Conservation (phyloP, 1,284 basidiomycete species). For the Rhizoctonia solani region DNA sequence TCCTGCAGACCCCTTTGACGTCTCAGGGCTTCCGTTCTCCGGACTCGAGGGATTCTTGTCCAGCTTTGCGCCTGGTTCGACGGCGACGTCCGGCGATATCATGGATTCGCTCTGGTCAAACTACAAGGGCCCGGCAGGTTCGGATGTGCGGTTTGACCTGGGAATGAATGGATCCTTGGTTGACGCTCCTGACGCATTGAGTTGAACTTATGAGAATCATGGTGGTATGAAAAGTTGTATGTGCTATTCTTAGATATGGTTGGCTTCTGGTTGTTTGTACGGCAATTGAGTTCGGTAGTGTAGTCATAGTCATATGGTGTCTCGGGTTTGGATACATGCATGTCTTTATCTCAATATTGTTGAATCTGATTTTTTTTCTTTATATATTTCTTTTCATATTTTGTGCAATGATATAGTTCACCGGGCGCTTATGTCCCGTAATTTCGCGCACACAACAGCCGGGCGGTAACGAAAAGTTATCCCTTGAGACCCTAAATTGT, state of each 20-base stretch:
- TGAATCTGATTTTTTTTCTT: not conserved
- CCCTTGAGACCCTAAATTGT: not conserved
- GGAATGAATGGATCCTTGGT: constrained; percentile 20
- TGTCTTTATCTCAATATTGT: not conserved
- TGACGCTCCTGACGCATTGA: constrained; percentile 18
- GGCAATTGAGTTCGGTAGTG: not conserved
- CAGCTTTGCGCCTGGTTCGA: constrained; percentile 25
- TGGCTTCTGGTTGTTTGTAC: not conserved
- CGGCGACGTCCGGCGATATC: constrained; percentile 23
- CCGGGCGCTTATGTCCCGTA: not conserved
- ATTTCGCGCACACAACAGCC: not conserved
- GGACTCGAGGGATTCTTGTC: constrained; percentile 32
- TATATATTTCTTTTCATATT: not conserved
- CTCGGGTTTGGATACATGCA: not conserved
- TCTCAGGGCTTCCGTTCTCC: constrained; percentile 29
- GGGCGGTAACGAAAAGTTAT: too few relatives aligned
- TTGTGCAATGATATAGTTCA: not conserved
- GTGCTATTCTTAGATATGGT: constrained; percentile 8
- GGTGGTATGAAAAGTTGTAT: not conserved
- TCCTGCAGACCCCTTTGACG: constrained; percentile 28
- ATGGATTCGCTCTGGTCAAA: constrained; percentile 32
- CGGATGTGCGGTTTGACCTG: constrained; percentile 27
- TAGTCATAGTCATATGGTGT: constrained; percentile 20
- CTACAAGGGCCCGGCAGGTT: constrained; percentile 27
- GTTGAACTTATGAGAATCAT: not conserved